Conservation (phyloP, 345 rosid genomes). For the Raphanus sativus region DNA sequence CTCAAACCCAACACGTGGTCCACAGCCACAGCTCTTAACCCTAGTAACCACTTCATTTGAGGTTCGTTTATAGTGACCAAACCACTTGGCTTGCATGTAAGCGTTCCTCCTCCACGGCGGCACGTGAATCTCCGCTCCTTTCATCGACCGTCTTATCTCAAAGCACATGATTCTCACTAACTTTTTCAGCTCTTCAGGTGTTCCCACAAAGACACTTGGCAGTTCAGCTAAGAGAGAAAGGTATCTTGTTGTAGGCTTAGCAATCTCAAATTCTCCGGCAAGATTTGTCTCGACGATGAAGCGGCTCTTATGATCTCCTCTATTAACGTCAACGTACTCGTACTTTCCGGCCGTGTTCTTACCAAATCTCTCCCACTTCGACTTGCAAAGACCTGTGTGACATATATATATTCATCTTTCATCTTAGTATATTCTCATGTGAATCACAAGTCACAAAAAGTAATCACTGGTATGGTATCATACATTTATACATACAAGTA, state of each 20-base stretch:
- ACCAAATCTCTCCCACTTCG: slow-evolving; percentile 68
- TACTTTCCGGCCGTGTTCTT: slow-evolving; percentile 59
- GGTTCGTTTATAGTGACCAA: slow-evolving; percentile 63
- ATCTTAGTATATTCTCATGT: background rate
- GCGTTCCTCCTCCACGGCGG: slow-evolving; percentile 88
- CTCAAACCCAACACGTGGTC: slow-evolving; percentile 24
- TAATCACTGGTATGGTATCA: background rate
- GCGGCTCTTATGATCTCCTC: slow-evolving; percentile 41
- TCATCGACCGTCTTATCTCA: slow-evolving; percentile 60
- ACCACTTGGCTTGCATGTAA: slow-evolving; percentile 87
- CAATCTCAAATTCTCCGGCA: slow-evolving; percentile 60
- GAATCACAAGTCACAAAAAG: background rate
- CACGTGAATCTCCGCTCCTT: slow-evolving; percentile 41
- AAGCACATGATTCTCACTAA: slow-evolving; percentile 63
- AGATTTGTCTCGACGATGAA: slow-evolving; percentile 61
- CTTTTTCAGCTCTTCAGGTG: slow-evolving; percentile 56
- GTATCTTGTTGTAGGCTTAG: slow-evolving; percentile 59
- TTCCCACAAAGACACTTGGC: slow-evolving; percentile 56
- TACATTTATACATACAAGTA: background rate
- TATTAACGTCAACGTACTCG: slow-evolving; percentile 64
- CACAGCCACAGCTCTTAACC: slow-evolving; percentile 26
- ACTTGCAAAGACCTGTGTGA: slow-evolving; percentile 77
- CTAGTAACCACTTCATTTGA: slow-evolving; percentile 40
- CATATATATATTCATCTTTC: background rate
- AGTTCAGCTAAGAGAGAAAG: slow-evolving; percentile 41